phyloP scores from a whole-genome alignment of 768 basidiomycete genomes.

The Gyrodon lividus region DNA sequence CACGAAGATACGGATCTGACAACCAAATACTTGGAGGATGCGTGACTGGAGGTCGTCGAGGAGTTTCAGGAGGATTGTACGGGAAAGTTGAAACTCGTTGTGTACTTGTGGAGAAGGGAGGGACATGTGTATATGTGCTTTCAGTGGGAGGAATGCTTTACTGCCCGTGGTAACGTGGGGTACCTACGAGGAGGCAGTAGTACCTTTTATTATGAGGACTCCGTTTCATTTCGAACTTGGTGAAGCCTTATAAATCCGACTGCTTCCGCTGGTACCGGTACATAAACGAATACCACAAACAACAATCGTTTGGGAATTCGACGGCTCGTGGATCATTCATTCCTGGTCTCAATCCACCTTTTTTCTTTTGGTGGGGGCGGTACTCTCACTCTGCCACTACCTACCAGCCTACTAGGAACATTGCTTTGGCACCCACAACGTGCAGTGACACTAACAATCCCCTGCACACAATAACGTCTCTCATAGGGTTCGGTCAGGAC shows the following conservation, averaged over 20 bases:
- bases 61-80: slow-evolving; percentile 39
- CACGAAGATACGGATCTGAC: slow-evolving; percentile 57
- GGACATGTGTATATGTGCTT: slow-evolving; percentile 14
- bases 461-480: not conserved
- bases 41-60: slow-evolving; percentile 54
- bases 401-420: too few relatives aligned
- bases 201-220: too few relatives aligned
- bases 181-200: too few relatives aligned
- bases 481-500: not conserved
- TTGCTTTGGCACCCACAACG: not conserved
- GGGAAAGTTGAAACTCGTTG: slow-evolving; percentile 37
- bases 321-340: too few relatives aligned
- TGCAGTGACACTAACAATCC: too few relatives aligned
- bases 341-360: too few relatives aligned
- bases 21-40: slow-evolving; percentile 45
- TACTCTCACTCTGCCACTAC: too few relatives aligned
- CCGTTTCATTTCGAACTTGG: not conserved
- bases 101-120: slow-evolving; percentile 13
- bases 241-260: not conserved
- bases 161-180: not conserved
- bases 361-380: too few relatives aligned
- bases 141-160: not conserved
- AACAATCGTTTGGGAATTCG: too few relatives aligned
- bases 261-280: not conserved
- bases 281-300: too few relatives aligned